A percentile compares a stretch with the other conserved stretches of the same genome.
phyloP scores from a whole-genome alignment of 2,329 filamentous ascomycete genomes.

The Fusarium circinatum region DNA sequence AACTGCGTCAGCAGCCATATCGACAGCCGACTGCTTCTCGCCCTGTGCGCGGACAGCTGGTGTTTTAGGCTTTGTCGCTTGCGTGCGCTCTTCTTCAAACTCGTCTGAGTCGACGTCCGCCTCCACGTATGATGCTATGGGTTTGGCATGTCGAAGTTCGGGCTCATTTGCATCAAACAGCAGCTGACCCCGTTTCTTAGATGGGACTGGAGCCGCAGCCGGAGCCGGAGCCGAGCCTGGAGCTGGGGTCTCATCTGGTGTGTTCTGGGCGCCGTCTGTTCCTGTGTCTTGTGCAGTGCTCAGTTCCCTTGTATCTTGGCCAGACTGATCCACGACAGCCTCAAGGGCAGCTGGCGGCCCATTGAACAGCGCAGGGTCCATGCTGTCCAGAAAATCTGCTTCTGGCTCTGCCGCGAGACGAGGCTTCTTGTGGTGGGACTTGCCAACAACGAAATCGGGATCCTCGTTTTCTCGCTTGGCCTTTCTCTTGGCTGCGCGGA shows the following conservation, averaged over 20 bases:
- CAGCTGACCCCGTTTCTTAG: constrained; percentile 35
- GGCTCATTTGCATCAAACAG: constrained; percentile 59
- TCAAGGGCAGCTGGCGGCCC: constrained; percentile 21
- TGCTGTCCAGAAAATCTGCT: constrained; percentile 51
- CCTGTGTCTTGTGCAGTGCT: constrained; percentile 13
- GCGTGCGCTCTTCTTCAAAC: constrained; percentile 57
- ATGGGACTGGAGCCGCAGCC: neutral
- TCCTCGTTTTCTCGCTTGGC: constrained; percentile 63
- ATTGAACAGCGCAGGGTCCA: constrained; percentile 66
- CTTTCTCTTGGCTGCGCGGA: constrained; percentile 64
- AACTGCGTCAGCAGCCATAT: constrained; percentile 53
- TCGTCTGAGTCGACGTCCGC: constrained; percentile 55
- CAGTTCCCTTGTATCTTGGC: constrained; percentile 31
- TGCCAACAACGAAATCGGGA: constrained; percentile 62
- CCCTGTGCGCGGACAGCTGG: constrained; percentile 3
- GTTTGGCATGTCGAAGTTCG: constrained; percentile 62
- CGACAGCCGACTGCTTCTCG: constrained; percentile 46
- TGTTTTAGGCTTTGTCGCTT: constrained; percentile 24
- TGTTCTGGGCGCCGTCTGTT: constrained; percentile 17
- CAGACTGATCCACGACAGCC: constrained; percentile 33
- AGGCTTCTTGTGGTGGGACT: constrained; percentile 56
- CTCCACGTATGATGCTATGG: constrained; percentile 62
- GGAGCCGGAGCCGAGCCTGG: neutral
- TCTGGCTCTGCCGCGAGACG: constrained; percentile 44
- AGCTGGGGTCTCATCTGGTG: constrained; percentile 5